These are phyloP conservation scores for Saturnispora sanitii DNA, from an alignment of 805 yeast genomes.

Conservation along the genomic window DNA sequence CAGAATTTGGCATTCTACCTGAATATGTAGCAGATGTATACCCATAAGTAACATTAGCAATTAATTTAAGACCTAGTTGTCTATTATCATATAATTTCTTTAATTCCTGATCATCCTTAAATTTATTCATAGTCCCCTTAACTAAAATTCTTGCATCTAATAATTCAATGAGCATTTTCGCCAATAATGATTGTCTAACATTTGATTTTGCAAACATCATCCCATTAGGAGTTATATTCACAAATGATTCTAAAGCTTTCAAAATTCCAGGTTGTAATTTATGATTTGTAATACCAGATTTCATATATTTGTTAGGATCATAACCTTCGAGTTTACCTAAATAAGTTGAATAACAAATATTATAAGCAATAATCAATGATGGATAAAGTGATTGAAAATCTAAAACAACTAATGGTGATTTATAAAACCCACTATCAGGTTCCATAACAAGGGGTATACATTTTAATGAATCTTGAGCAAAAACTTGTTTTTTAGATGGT, in stretches of 20 bases:
- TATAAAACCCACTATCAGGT: slow-evolving; percentile 75
- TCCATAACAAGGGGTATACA: slow-evolving; percentile 89
- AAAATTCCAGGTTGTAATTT: slow-evolving; percentile 49
- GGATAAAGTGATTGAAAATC: slow-evolving; percentile 95
- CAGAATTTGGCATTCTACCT: slow-evolving; percentile 96
- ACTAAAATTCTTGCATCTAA: slow-evolving; percentile 72
- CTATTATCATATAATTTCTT: slow-evolving; percentile 56
- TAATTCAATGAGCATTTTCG: slow-evolving; percentile 78
- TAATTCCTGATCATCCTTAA: slow-evolving; percentile 39
- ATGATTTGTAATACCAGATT: slow-evolving; percentile 43
- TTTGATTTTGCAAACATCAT: slow-evolving; percentile 58
- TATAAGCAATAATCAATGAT: slow-evolving; percentile 82
- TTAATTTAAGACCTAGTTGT: slow-evolving; percentile 78
- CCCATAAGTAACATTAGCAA: slow-evolving; percentile 95
- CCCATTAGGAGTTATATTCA: slow-evolving; percentile 81
- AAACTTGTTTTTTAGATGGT: slow-evolving; percentile 74
- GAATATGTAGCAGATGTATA: slow-evolving; percentile 91
- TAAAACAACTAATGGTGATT: slow-evolving; percentile 79
- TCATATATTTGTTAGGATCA: slow-evolving; percentile 33
- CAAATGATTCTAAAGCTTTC: slow-evolving; percentile 39
- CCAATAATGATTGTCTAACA: slow-evolving; percentile 61
- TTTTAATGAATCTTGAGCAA: slow-evolving; percentile 75
- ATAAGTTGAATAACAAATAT: slow-evolving; percentile 72
- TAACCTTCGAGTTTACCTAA: slow-evolving; percentile 53
- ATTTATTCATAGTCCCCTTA: slow-evolving; percentile 57